A percentile compares a stretch with the other conserved stretches of the same genome.
Conservation (phyloP, 176 grass and related monocot species). For the Aegilops umbellulata region DNA sequence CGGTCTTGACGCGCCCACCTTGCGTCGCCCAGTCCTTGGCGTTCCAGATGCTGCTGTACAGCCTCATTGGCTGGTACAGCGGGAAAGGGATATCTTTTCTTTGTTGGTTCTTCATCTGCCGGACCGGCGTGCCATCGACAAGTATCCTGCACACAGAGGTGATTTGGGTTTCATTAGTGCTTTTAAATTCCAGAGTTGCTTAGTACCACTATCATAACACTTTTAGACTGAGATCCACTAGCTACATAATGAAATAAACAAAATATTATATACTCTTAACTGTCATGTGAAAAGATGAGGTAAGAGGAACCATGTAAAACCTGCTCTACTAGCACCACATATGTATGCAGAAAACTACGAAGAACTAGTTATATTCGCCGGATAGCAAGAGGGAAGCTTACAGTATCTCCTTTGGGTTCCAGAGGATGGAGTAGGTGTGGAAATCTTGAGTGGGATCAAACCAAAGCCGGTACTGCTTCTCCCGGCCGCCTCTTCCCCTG, state of each 20-base stretch:
- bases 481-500: conserved; percentile 48
- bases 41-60: conserved; percentile 56
- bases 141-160: conserved; percentile 46
- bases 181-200: neutral
- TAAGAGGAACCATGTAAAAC: no score
- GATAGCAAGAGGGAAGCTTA: neutral
- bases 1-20: conserved; percentile 47
- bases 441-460: conserved; percentile 73
- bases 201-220: neutral
- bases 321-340: no score
- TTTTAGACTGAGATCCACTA: no score
- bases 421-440: conserved; percentile 62
- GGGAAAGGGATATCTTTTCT: conserved; percentile 42
- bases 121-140: conserved; percentile 57
- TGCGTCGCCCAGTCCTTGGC: conserved; percentile 45
- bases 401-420: conserved; percentile 56
- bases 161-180: neutral
- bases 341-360: no score
- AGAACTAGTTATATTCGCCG: no score
- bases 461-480: conserved; percentile 65
- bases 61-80: conserved; percentile 49
- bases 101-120: conserved; percentile 49
- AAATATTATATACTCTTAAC: no score
- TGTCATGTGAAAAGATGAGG: no score
- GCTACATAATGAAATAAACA: no score